A percentile compares a stretch with the other conserved stretches of the same genome.
Evolutionary conservation across 108 stramenopile species (phyloP).

Genomic region (Discostella stelligeroides): DNA sequence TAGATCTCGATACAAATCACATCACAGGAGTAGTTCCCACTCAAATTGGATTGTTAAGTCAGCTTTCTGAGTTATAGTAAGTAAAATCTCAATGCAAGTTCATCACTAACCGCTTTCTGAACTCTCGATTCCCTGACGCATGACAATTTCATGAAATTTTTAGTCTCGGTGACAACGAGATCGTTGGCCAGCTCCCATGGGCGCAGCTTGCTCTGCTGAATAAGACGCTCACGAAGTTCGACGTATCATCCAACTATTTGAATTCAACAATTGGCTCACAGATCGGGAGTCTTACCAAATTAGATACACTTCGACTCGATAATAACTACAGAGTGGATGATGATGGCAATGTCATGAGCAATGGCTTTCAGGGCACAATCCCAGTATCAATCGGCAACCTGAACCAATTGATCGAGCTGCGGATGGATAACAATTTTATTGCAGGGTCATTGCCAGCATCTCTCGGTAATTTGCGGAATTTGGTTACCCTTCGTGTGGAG

Average conservation of each 20-base stretch:
- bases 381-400: slow-evolving; percentile 41
- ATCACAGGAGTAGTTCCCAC: slow-evolving; percentile 36
- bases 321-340: slow-evolving; percentile 38
- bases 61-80: slow-evolving; percentile 30
- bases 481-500: slow-evolving; percentile 34
- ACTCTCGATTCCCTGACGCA: too few relatives aligned
- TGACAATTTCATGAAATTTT: too few relatives aligned
- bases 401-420: slow-evolving; percentile 33
- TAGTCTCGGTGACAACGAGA: slow-evolving; percentile 23
- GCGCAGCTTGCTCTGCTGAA: slow-evolving; percentile 8
- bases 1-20: slow-evolving; percentile 36
- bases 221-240: slow-evolving; percentile 26
- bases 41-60: slow-evolving; percentile 31
- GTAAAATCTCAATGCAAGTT: neutral
- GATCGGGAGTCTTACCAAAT: slow-evolving; percentile 27
- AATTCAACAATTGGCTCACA: slow-evolving; percentile 32
- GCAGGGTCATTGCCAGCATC: slow-evolving; percentile 34
- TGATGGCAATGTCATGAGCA: slow-evolving; percentile 22
- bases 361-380: slow-evolving; percentile 37
- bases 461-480: slow-evolving; percentile 26
- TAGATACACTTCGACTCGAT: slow-evolving; percentile 32
- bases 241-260: slow-evolving; percentile 36
- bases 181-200: slow-evolving; percentile 36
- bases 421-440: slow-evolving; percentile 45
- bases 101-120: too few relatives aligned